Conservation (phyloP, 2,329 filamentous ascomycete genomes). For the Exserohilum rostratum region DNA sequence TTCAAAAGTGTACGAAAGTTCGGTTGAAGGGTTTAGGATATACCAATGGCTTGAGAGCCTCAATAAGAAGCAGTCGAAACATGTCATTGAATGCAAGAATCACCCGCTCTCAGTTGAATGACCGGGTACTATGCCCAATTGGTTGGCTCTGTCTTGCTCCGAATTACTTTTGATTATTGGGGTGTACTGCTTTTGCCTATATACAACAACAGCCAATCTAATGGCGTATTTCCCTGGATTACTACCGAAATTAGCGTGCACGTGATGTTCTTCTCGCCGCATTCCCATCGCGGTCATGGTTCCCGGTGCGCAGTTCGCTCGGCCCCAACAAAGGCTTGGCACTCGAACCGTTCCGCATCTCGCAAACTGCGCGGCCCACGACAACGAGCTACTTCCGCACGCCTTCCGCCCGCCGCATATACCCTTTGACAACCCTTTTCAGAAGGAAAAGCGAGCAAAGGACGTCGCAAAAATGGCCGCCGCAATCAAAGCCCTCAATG, state of each 20-base stretch:
- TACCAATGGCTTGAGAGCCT: constrained; percentile 14
- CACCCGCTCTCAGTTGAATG: too few relatives aligned
- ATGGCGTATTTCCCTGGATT: not conserved
- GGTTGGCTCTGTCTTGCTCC: too few relatives aligned
- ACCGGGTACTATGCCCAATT: too few relatives aligned
- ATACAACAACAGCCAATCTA: not conserved
- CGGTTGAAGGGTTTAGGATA: constrained; percentile 6
- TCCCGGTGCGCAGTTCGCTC: constrained; percentile 8
- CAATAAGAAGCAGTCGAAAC: constrained; percentile 9
- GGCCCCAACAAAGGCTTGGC: constrained; percentile 17
- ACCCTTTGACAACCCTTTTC: not conserved
- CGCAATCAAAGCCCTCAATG: constrained; percentile 61
- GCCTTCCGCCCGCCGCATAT: constrained; percentile 10
- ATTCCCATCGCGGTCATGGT: constrained; percentile 3
- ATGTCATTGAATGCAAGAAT: not conserved
- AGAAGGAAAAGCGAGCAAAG: constrained; percentile 2
- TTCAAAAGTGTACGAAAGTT: constrained; percentile 11
- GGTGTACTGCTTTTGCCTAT: not conserved
- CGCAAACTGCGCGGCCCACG: constrained; percentile 11
- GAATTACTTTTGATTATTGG: not conserved
- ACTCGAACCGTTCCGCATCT: constrained; percentile 12
- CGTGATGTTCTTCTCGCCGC: constrained; percentile 18
- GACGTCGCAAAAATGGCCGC: constrained; percentile 53
- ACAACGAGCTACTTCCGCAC: constrained; percentile 6
- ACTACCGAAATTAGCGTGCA: constrained; percentile 3